phyloP scores from a whole-genome alignment of 164 flowering plant species.

The Cinnamomum micranthum region DNA sequence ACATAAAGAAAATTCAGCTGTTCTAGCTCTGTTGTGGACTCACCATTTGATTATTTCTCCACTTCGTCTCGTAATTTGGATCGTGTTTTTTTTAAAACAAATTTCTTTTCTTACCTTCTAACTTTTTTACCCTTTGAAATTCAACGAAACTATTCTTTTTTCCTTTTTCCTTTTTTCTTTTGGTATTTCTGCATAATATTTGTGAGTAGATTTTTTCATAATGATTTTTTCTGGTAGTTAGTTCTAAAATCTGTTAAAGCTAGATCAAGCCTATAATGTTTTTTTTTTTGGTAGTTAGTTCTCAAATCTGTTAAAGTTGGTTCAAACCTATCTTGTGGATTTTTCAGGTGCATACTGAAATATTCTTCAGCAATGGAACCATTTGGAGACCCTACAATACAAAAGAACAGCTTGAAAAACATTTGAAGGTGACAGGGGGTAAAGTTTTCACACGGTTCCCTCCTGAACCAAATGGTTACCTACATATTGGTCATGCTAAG shows the following conservation, averaged over 20 bases:
- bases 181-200: no score
- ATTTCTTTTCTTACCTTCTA: no score
- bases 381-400: slow-evolving; percentile 77
- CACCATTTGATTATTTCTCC: background rate
- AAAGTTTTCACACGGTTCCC: slow-evolving; percentile 87
- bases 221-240: background rate
- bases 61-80: background rate
- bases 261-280: slow-evolving; percentile 5
- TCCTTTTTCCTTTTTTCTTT: no score
- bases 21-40: background rate
- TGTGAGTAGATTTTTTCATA: background rate
- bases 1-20: background rate
- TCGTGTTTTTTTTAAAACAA: no score
- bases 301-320: background rate
- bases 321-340: slow-evolving; percentile 9
- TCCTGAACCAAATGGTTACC: slow-evolving; percentile 98
- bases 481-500: slow-evolving; percentile 99
- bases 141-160: no score
- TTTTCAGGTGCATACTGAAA: slow-evolving; percentile 87
- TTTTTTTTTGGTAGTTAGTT: slow-evolving; percentile 4
- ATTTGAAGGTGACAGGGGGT: slow-evolving; percentile 64
- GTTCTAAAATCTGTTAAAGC: background rate
- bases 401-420: slow-evolving; percentile 70
- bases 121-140: no score
- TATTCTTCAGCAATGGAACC: slow-evolving; percentile 70